These are phyloP conservation scores for Nicotiana paniculata DNA, from an alignment of 257 asterid species.

Conservation along the genomic window DNA sequence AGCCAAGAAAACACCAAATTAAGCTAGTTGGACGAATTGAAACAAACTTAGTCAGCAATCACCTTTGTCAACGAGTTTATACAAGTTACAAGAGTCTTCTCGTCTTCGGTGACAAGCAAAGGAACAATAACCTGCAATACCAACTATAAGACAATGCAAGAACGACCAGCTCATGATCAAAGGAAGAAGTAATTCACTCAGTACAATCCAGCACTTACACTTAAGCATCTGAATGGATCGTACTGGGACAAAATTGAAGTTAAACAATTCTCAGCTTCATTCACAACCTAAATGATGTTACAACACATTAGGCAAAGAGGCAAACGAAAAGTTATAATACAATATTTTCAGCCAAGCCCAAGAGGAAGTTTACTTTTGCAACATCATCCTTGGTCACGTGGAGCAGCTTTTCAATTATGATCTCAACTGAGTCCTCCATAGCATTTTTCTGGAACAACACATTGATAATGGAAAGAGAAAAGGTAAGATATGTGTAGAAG, in stretches of 20 bases:
- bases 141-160: slow-evolving; percentile 12
- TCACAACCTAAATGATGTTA: slow-evolving; percentile 56
- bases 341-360: background rate
- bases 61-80: slow-evolving; percentile 96
- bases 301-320: slow-evolving; percentile 1
- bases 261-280: slow-evolving; percentile 86
- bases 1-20: background rate
- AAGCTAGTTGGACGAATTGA: background rate
- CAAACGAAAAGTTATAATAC: background rate
- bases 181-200: background rate
- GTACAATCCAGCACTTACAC: slow-evolving; percentile 45
- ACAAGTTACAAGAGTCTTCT: slow-evolving; percentile 91
- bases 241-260: slow-evolving; percentile 73
- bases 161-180: background rate
- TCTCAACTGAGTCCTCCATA: slow-evolving; percentile 93
- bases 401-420: slow-evolving; percentile 87
- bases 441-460: slow-evolving; percentile 58
- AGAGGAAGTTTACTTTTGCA: slow-evolving; percentile 50
- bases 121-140: slow-evolving; percentile 84
- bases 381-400: slow-evolving; percentile 72
- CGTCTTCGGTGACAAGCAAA: slow-evolving; percentile 90
- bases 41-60: background rate
- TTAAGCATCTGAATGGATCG: slow-evolving; percentile 86
- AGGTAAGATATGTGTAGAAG: background rate
- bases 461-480: background rate